Conservation (phyloP, 352 stramenopile genomes). For the Pseudoperonospora humuli region DNA sequence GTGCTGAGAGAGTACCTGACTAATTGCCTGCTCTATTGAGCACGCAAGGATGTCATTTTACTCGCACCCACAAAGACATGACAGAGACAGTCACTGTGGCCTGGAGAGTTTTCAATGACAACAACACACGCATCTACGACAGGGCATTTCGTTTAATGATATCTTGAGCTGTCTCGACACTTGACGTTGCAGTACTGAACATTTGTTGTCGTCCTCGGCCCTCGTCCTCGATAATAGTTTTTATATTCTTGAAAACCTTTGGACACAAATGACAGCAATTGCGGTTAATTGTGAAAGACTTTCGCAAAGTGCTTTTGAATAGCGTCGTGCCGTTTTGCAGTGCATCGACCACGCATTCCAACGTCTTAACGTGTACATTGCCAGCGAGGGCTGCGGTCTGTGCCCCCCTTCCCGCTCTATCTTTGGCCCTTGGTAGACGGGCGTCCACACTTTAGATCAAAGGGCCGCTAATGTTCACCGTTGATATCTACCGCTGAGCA, state of each 20-base stretch:
- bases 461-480: neutral
- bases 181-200: neutral
- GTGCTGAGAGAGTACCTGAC: slow-evolving; percentile 2
- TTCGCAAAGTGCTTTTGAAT: neutral
- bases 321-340: slow-evolving; percentile 6
- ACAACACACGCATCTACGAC: too few relatives aligned
- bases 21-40: slow-evolving; percentile 18
- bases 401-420: neutral
- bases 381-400: slow-evolving; percentile 16
- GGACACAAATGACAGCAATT: slow-evolving; percentile 13
- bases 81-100: neutral
- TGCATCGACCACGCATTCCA: slow-evolving; percentile 1
- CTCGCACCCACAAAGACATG: slow-evolving; percentile 2
- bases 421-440: neutral
- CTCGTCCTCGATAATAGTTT: slow-evolving; percentile 8
- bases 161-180: too few relatives aligned
- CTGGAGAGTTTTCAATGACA: too few relatives aligned
- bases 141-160: too few relatives aligned
- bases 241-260: neutral
- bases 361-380: slow-evolving; percentile 31
- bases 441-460: too few relatives aligned
- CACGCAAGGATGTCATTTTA: slow-evolving; percentile 16
- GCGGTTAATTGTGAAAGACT: too few relatives aligned
- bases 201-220: too few relatives aligned
- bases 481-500: too few relatives aligned